Evolutionary conservation across 257 asterid genomes (phyloP), one percentile per base, ranked within the genome.

Genomic region (Asclepias syriaca): DNA sequence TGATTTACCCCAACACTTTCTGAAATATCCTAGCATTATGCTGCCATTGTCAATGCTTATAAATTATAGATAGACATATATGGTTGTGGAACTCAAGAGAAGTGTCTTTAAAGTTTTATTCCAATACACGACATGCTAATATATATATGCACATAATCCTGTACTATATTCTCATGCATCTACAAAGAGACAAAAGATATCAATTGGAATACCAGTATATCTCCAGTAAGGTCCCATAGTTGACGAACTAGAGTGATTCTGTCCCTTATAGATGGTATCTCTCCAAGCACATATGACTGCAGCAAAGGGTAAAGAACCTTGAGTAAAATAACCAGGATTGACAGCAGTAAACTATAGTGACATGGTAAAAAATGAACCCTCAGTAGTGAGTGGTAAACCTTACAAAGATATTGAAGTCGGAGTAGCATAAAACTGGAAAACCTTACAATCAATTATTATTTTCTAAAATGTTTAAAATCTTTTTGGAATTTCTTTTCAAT

Each of bases 231-330:
- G 73, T 87, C 91, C 99, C 97, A 94, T 58, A 94, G 96, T 77
- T 89, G 97, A 76, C 97, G 99, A 71, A 89, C 95, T 32, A 88
- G 87, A 40, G 96, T 86, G 76, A 91, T 91, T 83, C 97, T 88
- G 88, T 89, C 99, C 84, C 88, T 79, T 27, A 88, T 60, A 40
- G 99, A 94, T 65, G 99, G 97, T 81, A 94, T 83, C 87, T 94
- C 99, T 45, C 99, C 97, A 59, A 91, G 96, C 80, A 94, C 99
- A 46, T 94, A 89, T 19, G 99, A 94, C 99, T 94, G 81, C 79
- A 70, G 73, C 78, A 70, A 51, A 87, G 53, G 50, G 49, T 43
- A 59, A 18, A 68, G 37, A 58, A 78, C 71, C 75, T 32, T 32
- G 27, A 61, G 69, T 50, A 32, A 34, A 34, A 15, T 27, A 10